A percentile compares a stretch with the other conserved stretches of the same genome.
Conservation (phyloP, 257 asterid genomes). For the Rehmannia glutinosa region DNA sequence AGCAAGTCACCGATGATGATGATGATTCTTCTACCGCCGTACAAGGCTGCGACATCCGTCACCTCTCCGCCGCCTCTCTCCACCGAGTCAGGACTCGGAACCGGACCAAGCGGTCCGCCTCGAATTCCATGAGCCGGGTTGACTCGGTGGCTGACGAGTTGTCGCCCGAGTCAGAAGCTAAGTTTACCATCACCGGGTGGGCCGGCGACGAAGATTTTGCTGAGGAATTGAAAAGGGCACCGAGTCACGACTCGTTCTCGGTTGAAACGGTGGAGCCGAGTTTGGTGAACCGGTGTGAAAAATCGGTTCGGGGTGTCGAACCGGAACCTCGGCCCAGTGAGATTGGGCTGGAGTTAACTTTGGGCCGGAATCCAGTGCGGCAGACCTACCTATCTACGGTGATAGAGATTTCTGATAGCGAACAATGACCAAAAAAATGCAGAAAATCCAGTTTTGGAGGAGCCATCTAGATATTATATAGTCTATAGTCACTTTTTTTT, state of each 20-base stretch:
- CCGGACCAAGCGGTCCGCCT: slow-evolving; percentile 32
- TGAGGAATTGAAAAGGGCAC: slow-evolving; percentile 23
- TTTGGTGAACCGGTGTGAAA: slow-evolving; percentile 15
- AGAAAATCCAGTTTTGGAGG: neutral
- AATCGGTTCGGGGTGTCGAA: slow-evolving; percentile 14
- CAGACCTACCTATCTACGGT: neutral
- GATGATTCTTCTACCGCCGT: slow-evolving; percentile 12
- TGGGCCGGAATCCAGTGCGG: slow-evolving; percentile 27
- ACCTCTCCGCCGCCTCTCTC: slow-evolving; percentile 12
- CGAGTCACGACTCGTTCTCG: slow-evolving; percentile 51
- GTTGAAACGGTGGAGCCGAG: slow-evolving; percentile 41
- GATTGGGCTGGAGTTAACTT: slow-evolving; percentile 44
- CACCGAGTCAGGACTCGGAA: slow-evolving; percentile 25
- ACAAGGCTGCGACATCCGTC: slow-evolving; percentile 47
- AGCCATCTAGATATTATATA: neutral
- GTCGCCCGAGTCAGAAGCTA: slow-evolving; percentile 14
- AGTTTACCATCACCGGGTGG: slow-evolving; percentile 68
- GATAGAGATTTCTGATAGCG: slow-evolving; percentile 18
- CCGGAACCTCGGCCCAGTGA: slow-evolving; percentile 13
- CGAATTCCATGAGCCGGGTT: slow-evolving; percentile 13
- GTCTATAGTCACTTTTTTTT: neutral
- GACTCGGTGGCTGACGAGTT: slow-evolving; percentile 1
- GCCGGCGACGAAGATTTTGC: slow-evolving; percentile 5
- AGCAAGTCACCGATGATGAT: neutral
- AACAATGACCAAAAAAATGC: neutral